A percentile compares a stretch with the other conserved stretches of the same genome.
Conservation (phyloP, 164 flowering plant species). For the Paratinospora sagittata region DNA sequence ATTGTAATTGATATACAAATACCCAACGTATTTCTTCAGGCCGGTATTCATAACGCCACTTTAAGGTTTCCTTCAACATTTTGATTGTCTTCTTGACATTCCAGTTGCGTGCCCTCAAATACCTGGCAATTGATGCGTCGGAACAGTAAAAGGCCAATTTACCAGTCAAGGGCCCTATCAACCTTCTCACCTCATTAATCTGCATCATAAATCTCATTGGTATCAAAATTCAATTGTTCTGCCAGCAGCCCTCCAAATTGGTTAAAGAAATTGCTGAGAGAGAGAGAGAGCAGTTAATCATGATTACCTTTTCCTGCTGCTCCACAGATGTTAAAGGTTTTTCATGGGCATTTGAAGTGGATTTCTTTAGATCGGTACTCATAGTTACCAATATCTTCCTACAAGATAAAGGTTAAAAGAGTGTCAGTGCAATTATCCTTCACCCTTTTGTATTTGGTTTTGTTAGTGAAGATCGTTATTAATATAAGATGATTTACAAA, state of each 20-base stretch:
- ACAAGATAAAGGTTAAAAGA: slow-evolving; percentile 4
- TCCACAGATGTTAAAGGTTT: slow-evolving; percentile 35
- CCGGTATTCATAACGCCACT: slow-evolving; percentile 78
- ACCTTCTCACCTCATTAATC: slow-evolving; percentile 67
- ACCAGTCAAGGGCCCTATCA: slow-evolving; percentile 52
- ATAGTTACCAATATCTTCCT: slow-evolving; percentile 26
- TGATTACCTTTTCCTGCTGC: slow-evolving; percentile 58
- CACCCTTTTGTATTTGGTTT: background rate
- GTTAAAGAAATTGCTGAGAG: background rate
- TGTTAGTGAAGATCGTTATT: background rate
- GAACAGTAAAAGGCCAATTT: slow-evolving; percentile 60
- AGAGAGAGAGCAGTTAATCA: background rate
- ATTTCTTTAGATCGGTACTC: slow-evolving; percentile 34
- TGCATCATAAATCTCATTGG: slow-evolving; percentile 22
- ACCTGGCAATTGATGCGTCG: slow-evolving; percentile 62
- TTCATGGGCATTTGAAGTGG: slow-evolving; percentile 39
- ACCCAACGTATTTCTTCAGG: slow-evolving; percentile 98
- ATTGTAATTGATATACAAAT: slow-evolving; percentile 12
- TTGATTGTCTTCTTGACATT: slow-evolving; percentile 79
- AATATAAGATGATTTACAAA: background rate
- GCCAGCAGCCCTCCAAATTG: background rate
- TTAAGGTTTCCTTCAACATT: slow-evolving; percentile 81
- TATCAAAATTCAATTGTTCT: background rate
- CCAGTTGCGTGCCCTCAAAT: slow-evolving; percentile 76
- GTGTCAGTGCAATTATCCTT: background rate